Evolutionary conservation across 306 rosid species (phyloP).

Genomic region (Albizia julibrissin): DNA sequence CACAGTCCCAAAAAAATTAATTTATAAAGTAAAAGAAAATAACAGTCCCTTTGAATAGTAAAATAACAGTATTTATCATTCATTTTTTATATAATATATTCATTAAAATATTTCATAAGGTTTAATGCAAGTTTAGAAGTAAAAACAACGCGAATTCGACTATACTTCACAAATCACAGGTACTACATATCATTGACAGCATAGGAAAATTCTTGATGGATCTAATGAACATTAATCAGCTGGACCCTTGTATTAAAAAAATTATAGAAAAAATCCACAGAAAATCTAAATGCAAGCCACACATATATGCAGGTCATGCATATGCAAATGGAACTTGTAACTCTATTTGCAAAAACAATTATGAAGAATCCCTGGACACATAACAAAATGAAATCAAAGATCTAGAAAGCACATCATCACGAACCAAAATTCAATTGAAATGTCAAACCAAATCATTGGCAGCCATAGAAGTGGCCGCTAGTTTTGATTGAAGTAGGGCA

Average conservation of each 20-base stretch:
- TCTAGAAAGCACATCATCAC: conserved; percentile 4
- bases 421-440: background rate
- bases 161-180: background rate
- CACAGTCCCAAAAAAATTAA: background rate
- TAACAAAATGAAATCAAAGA: background rate
- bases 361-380: background rate
- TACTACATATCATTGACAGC: background rate
- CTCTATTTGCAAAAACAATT: background rate
- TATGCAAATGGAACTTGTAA: background rate
- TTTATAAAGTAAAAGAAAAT: background rate
- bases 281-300: background rate
- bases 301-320: background rate
- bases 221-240: background rate
- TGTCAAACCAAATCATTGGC: background rate
- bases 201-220: background rate
- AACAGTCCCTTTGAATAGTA: background rate
- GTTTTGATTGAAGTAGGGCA: background rate
- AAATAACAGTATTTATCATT: background rate
- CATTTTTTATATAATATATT: background rate
- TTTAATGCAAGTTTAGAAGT: background rate
- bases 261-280: background rate
- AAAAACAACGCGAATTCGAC: background rate
- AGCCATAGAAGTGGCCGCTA: background rate
- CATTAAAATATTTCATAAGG: background rate
- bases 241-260: background rate